Conservation (phyloP, 139 green algal species). For the Mesotaenium endlicherianum region DNA sequence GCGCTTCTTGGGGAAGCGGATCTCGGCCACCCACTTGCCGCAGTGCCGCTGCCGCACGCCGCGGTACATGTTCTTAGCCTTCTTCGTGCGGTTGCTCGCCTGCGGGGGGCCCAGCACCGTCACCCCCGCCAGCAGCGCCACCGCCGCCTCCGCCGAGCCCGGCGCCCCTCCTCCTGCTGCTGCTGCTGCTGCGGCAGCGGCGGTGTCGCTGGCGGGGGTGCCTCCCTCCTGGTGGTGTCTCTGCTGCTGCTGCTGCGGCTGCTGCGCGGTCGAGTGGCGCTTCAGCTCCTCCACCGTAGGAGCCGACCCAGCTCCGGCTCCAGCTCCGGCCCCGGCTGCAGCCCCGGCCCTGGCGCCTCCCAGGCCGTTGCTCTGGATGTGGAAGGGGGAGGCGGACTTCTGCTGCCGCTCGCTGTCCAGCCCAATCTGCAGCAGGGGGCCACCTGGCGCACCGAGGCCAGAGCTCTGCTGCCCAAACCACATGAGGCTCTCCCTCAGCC, state of each 20-base stretch:
- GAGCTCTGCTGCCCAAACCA: too few relatives aligned
- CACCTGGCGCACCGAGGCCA: too few relatives aligned
- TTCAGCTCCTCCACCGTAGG: neutral
- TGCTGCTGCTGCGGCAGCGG: neutral
- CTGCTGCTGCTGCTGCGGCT: neutral
- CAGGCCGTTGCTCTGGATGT: too few relatives aligned
- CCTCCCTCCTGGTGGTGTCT: neutral
- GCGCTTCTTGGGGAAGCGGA: conserved; percentile 13
- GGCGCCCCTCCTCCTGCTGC: neutral
- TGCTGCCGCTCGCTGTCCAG: too few relatives aligned
- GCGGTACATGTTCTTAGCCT: conserved; percentile 21
- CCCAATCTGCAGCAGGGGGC: too few relatives aligned
- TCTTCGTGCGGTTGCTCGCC: neutral
- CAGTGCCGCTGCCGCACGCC: conserved; percentile 13
- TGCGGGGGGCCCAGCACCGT: neutral
- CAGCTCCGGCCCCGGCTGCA: neutral
- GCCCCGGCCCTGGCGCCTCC: too few relatives aligned
- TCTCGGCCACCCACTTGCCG: conserved; percentile 23
- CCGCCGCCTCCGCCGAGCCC: neutral
- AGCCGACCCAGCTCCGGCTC: neutral
- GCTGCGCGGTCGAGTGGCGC: neutral
- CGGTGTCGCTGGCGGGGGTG: neutral
- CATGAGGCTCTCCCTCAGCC: too few relatives aligned
- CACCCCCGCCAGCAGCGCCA: neutral
- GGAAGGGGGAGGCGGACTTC: too few relatives aligned